phyloP scores from a whole-genome alignment of 257 asterid genomes.

The Primulina huaijiensis region DNA sequence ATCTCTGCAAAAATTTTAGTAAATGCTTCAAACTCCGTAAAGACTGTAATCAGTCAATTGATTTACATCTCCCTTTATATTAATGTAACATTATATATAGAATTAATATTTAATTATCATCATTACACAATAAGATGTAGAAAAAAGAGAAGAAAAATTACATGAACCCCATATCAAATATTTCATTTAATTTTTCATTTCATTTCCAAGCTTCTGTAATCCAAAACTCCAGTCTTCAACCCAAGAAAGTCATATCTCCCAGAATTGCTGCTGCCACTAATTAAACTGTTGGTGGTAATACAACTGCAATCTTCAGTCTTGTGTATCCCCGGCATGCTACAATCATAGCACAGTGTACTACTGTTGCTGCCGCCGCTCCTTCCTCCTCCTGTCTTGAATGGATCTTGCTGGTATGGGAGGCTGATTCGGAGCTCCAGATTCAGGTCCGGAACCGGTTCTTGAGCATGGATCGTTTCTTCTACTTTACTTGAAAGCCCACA shows the following conservation, averaged over 20 bases:
- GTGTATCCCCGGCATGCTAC: conserved; percentile 38
- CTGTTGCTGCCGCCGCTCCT: neutral
- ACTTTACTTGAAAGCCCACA: neutral
- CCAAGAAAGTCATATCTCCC: conserved; percentile 52
- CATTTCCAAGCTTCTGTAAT: conserved; percentile 47
- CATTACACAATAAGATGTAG: too few relatives aligned
- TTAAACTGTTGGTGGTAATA: conserved; percentile 1
- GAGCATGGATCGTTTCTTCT: conserved; percentile 20
- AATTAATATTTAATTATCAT: neutral
- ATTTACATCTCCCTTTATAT: conserved; percentile 21
- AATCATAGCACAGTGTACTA: conserved; percentile 45
- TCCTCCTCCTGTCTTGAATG: conserved; percentile 25
- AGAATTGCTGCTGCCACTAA: conserved; percentile 18
- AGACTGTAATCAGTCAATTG: conserved; percentile 23
- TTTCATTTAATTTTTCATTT: neutral
- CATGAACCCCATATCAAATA: neutral
- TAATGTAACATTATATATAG: neutral
- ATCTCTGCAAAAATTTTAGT: neutral
- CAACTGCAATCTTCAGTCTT: conserved; percentile 58
- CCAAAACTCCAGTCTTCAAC: conserved; percentile 47
- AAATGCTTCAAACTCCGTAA: neutral
- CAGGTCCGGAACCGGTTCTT: conserved; percentile 36
- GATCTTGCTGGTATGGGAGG: conserved; percentile 36
- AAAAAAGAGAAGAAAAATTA: neutral
- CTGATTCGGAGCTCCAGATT: conserved; percentile 52